A percentile compares a stretch with the other conserved stretches of the same genome.
phyloP scores from a whole-genome alignment of 805 yeast genomes.

The Grigorovia humatica region DNA sequence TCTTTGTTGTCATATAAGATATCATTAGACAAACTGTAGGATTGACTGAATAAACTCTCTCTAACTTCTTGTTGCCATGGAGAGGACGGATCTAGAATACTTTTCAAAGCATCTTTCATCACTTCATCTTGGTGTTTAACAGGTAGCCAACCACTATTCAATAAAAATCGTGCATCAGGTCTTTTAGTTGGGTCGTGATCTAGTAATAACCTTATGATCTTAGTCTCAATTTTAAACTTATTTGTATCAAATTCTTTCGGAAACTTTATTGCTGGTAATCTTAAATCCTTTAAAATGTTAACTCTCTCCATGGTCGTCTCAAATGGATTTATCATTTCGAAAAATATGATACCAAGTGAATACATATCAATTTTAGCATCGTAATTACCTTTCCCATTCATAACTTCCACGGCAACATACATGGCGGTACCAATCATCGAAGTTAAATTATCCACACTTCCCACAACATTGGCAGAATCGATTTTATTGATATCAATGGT shows the following conservation, averaged over 20 bases:
- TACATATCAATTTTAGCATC: constrained; percentile 94
- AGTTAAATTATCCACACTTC: constrained; percentile 59
- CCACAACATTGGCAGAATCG: constrained; percentile 22
- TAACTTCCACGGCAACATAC: constrained; percentile 84
- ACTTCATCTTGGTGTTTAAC: constrained; percentile 84
- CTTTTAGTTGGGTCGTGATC: constrained; percentile 71
- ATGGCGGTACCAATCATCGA: constrained; percentile 91
- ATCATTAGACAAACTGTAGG: constrained; percentile 76
- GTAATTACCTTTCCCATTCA: constrained; percentile 62
- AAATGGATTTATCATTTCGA: constrained; percentile 83
- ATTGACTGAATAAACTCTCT: constrained; percentile 73
- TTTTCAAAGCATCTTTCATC: constrained; percentile 77
- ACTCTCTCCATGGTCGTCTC: constrained; percentile 94
- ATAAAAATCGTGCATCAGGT: constrained; percentile 67
- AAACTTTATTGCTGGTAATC: constrained; percentile 51
- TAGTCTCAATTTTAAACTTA: constrained; percentile 47
- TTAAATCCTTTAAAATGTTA: constrained; percentile 51
- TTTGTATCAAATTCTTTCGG: constrained; percentile 56
- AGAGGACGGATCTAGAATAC: constrained; percentile 79
- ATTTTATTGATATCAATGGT: constrained; percentile 27
- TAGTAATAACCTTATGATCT: constrained; percentile 54
- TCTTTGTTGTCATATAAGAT: constrained; percentile 58
- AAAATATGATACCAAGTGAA: constrained; percentile 87
- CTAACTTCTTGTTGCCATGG: constrained; percentile 93
- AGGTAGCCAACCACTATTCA: constrained; percentile 77